Percentiles rank a stretch among this genome's conserved stretches.
These are phyloP conservation scores for Meripilus lineatus DNA, from an alignment of 1,284 basidiomycete genomes.

Conservation along the genomic window DNA sequence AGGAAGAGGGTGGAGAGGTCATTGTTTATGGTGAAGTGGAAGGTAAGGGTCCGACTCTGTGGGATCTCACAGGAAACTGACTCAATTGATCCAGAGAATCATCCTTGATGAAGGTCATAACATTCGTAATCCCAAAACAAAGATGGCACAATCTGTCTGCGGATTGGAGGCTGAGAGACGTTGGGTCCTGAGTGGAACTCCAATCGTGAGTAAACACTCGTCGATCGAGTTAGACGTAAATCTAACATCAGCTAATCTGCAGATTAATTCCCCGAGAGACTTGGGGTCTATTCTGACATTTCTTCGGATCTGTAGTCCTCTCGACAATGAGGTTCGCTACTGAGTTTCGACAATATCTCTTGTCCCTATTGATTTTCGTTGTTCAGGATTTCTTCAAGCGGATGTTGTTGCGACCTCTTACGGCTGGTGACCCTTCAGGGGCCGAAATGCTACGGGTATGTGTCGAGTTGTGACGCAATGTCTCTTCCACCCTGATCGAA, in stretches of 20 bases:
- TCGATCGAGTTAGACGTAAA: not conserved
- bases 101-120: slow-evolving; percentile 87
- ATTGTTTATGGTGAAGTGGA: slow-evolving; percentile 75
- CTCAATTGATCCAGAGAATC: slow-evolving; percentile 45
- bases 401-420: slow-evolving; percentile 68
- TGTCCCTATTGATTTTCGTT: not conserved
- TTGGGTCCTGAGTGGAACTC: slow-evolving; percentile 82
- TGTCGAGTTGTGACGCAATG: slow-evolving; percentile 9
- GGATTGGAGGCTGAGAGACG: slow-evolving; percentile 69
- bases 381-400: slow-evolving; percentile 67
- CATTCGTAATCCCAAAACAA: slow-evolving; percentile 81
- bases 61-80: too few species aligned
- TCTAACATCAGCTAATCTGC: not conserved
- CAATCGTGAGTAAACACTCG: slow-evolving; percentile 57
- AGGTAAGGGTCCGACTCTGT: slow-evolving; percentile 41
- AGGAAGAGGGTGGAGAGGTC: slow-evolving; percentile 46
- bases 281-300: slow-evolving; percentile 83
- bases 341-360: not conserved
- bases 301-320: slow-evolving; percentile 73
- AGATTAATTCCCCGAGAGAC: slow-evolving; percentile 86
- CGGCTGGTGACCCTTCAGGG: slow-evolving; percentile 59
- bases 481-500: too few species aligned
- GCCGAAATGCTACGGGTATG: slow-evolving; percentile 67
- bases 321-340: slow-evolving; percentile 53
- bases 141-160: slow-evolving; percentile 73